Conservation (phyloP, 371 early-diverging fungal species). For the Syncephalastrum racemosum region DNA sequence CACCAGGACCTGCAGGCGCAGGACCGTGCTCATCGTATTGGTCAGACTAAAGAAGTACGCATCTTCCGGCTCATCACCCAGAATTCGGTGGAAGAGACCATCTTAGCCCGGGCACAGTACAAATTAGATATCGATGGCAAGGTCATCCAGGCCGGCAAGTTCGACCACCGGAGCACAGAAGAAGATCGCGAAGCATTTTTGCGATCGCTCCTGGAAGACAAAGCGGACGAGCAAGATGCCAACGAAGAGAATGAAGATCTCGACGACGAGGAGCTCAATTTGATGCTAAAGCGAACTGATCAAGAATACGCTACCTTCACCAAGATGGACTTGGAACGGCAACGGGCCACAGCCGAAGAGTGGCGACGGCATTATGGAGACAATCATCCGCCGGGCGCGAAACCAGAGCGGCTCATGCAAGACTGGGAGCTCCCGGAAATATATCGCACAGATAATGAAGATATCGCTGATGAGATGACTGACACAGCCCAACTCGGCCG, state of each 20-base stretch:
- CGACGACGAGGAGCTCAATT: constrained; percentile 76
- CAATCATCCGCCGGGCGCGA: constrained; percentile 38
- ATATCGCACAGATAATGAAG: constrained; percentile 64
- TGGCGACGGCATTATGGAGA: constrained; percentile 35
- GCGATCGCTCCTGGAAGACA: constrained; percentile 81
- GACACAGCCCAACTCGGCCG: constrained; percentile 45
- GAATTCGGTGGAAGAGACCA: constrained; percentile 96
- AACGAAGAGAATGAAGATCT: constrained; percentile 60
- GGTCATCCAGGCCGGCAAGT: constrained; percentile 98
- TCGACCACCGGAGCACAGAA: constrained; percentile 93
- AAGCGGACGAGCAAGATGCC: constrained; percentile 53
- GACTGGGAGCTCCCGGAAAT: constrained; percentile 88
- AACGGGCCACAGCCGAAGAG: constrained; percentile 35
- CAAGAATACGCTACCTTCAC: constrained; percentile 43
- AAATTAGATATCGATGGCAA: constrained; percentile 97
- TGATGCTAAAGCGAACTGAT: constrained; percentile 46
- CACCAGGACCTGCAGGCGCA: constrained; percentile 99
- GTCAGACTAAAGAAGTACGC: constrained; percentile 98
- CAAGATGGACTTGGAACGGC: constrained; percentile 51
- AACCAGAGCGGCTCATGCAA: constrained; percentile 77
- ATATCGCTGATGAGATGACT: background rate
- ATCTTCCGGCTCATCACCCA: constrained; percentile 95
- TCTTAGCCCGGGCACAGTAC: constrained; percentile 91
- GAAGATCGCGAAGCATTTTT: constrained; percentile 91
- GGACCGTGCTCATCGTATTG: constrained; percentile 99